Base-by-base conservation (phyloP, 768 basidiomycete genomes). In the Leccinum ochraceum region DNA sequence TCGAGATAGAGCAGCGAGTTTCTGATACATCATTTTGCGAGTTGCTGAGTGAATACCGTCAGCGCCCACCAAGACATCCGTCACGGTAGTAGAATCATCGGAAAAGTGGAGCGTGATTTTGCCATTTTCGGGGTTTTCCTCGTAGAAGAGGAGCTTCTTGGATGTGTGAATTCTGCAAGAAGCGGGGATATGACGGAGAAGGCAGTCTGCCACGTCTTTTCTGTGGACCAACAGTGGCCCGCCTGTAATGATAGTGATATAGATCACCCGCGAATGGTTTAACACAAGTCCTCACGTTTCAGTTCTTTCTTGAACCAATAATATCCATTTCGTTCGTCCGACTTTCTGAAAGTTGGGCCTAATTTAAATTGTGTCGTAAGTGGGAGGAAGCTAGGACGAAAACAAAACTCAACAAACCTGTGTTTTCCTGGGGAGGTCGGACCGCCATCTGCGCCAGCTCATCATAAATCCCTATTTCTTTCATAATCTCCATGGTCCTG, bases 401-500 rank as follows among this genome's bases (percentile, higher is more conserved):
- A 44, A 1, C 6, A 20, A 16, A 42, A 13, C 1, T 17, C 32
- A 0, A 58, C 67, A 14, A 13, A 74, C 69, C 65, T 4, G 57
- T 34, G 22, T 71, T 65, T 48, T 71, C 66, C 52, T 55, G 59
- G 32, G 67, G 67, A 30, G 61, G 58, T 17, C 57, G 53, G 10
- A 46, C 17, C 5, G 68, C 63, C 49, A 72, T 28, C 32, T 63
- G 58, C 1, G 56, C n/a, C 22, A 74, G 42, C 16, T 76, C 78
- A 7, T 77, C 71, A 16, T 76, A 73, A 9, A 83, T 57, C 1
- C 78, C 80, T 32, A 82, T 63, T 4, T 70, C 64, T 34, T 75
- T 68, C 64, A 82, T 61, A 6, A 79, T 72, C 20, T 72, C 74
- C 76, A 77, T 78, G 74, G 64, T 71, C 76, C 84, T 80, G n/a